Percentiles rank a stretch among this genome's conserved stretches.
Evolutionary conservation across 192 early-diverging fungal species (phyloP).

Genomic region (Mortierella hygrophila): DNA sequence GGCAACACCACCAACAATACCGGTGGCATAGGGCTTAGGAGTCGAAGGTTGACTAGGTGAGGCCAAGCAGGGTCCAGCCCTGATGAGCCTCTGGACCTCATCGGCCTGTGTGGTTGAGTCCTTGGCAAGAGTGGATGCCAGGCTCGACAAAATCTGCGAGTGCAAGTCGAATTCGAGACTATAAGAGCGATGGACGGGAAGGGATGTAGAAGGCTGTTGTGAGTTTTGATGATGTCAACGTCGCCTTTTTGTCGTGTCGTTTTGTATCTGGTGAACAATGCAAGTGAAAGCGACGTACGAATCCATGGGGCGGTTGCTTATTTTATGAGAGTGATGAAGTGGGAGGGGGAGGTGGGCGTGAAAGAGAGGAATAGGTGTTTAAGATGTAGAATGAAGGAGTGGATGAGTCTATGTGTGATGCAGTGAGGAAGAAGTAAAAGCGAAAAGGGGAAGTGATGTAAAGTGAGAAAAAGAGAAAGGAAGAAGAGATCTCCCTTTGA

Average conservation of each 20-base stretch:
- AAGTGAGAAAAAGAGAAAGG: not conserved
- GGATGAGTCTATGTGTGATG: not conserved
- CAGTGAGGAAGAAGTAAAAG: not conserved
- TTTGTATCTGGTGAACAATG: not conserved
- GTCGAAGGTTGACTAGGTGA: constrained; percentile 24
- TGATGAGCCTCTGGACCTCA: constrained; percentile 58
- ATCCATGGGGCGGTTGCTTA: constrained; percentile 8
- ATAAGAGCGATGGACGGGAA: not conserved
- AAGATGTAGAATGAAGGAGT: not conserved
- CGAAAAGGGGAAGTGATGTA: no score
- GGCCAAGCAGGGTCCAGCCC: constrained; percentile 55
- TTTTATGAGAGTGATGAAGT: not conserved
- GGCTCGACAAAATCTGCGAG: constrained; percentile 62
- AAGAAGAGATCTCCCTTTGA: not conserved
- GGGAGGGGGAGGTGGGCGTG: not conserved
- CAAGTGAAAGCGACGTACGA: constrained; percentile 17
- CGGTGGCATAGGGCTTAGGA: constrained; percentile 16
- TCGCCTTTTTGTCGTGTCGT: not conserved
- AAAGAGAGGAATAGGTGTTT: not conserved
- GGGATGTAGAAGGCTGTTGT: not conserved
- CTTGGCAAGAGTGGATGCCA: constrained; percentile 65
- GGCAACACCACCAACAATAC: constrained; percentile 1
- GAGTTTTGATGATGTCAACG: not conserved
- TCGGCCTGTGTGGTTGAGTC: constrained; percentile 57
- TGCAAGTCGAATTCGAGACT: constrained; percentile 71